Base-by-base conservation (phyloP, 1,139 yeast species). In the Protomyces inundatus region DNA sequence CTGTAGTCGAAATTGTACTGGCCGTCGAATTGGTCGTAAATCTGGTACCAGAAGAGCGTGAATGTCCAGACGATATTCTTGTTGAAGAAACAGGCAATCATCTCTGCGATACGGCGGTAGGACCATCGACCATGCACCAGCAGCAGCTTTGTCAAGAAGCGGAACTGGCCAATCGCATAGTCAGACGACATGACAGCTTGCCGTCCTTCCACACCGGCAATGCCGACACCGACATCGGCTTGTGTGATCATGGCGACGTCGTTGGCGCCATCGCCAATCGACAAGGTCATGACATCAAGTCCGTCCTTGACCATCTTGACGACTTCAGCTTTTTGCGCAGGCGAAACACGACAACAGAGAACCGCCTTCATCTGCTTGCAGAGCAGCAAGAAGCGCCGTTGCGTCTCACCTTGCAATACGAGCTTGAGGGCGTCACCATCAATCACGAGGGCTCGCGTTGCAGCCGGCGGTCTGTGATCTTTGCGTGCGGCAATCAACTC, bases 181-280 rank as follows among this genome's bases (percentile, higher is more conserved):
- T 93, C 98, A 0, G 97, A 88, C 6, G 96, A 87, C 98, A 93
- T 93, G 9, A 86, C 98, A 12, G 98, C 98, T 75, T 91, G 98
- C 58, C 98, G 81, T 69, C 98, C 98, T 79, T 93, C 98, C 77
- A 90, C 96, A 74, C 98, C 98, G 55, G 97, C 96, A 71, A 93
- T 93, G 76, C 98, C 98, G 57, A 93, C 95, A 70, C 98, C 98
- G 40, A 93, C 95, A 76, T 93, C 95, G 1, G 98, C 98, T 46
- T 96, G 90, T 74, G 93, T 98, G 70, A 93, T 93, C 98, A 93
- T 93, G 4, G 98, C 96, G 67, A 93, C 98, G 77, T 93, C 98
- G 73, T 93, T 93, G 50, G 98, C 95, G 66, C 67, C 67, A 75
- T 93, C 98, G 68, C 98, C 98, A 74, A 93, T 88, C 1, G 98